Evolutionary conservation across 192 early-diverging fungal genomes (phyloP), one percentile per base, ranked within the genome.

Genomic region (Coemansia sp.): DNA sequence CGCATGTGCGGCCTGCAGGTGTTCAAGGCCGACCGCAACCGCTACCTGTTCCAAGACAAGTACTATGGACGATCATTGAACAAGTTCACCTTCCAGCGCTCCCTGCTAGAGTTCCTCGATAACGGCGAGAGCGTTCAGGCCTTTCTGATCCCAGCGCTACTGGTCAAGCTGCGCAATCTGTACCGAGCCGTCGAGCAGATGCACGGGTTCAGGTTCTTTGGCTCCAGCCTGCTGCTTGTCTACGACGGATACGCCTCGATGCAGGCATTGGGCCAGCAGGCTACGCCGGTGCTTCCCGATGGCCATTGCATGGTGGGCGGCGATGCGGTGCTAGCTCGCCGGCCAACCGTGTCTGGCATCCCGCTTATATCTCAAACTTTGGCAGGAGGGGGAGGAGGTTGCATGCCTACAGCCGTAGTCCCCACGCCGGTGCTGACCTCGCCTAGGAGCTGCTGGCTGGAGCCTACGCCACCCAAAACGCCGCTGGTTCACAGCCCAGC

Each of bases 1-100:
- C 87, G 96, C 1, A 94, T 99, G 57, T 98, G 98, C 73, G 96
- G 98, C 9, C 94, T 99, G 94, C 98, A 98, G 87, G 93, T 96
- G 8, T 99, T 92, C 78, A 94, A 96, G 59, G 74, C 77, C 10
- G 85, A 86, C 19, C 90, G 86, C 2, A 68, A 89, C 24, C 85
- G 85, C 20, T 98, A 90, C 77, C 62, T 90, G 49, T 97, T 94
- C 73, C 88, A 95, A 68, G 93, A 97, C 85, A 99, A 99, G 78
- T 99, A 99, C 76, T 93, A 92, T 65, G 98, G 98, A 14, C 86
- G 98, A 6, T 88, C 88, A 22, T 85, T 99, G 53, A 90, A 91
- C 57, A 83, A 86, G 31, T 85, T 88, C 41, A 91, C 91, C 12
- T 93, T 99, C 42, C 88, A 88, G 60, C 83, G 89, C 31, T 86